Evolutionary conservation across 2,329 filamentous ascomycete species (phyloP).

Genomic region (Stachybotrys chartarum): DNA sequence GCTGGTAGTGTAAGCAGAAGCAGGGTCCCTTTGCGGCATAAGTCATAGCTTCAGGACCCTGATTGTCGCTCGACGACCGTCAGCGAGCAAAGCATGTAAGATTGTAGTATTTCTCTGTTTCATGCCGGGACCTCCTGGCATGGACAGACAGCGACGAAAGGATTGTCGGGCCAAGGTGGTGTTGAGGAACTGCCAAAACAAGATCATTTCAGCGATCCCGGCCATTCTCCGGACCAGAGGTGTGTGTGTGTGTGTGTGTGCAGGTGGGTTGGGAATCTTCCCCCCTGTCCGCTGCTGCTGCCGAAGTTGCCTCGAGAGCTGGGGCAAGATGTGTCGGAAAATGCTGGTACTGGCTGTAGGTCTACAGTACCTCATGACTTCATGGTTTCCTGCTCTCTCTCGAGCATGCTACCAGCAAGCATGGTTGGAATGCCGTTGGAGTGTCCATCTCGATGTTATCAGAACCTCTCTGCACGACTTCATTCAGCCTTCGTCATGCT

Average conservation of each 20-base stretch:
- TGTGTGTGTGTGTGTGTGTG: neutral
- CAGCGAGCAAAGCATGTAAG: too few species aligned
- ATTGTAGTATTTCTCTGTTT: too few species aligned
- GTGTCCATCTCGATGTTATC: too few species aligned
- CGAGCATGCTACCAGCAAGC: too few species aligned
- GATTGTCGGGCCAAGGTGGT: too few species aligned
- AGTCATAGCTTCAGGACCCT: neutral
- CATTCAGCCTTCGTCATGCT: neutral
- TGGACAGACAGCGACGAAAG: too few species aligned
- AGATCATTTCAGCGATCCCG: neutral
- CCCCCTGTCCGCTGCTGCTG: neutral
- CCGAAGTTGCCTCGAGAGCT: neutral
- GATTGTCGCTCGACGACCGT: too few species aligned
- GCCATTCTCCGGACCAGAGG: neutral
- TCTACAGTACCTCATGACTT: neutral
- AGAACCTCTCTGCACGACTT: neutral
- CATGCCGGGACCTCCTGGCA: too few species aligned
- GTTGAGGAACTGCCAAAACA: too few species aligned
- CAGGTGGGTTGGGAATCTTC: neutral
- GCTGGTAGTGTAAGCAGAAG: neutral
- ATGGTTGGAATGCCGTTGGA: too few species aligned
- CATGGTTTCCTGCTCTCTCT: too few species aligned
- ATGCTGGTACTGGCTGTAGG: neutral
- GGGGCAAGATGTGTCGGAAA: neutral
- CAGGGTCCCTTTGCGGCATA: neutral